phyloP scores from a whole-genome alignment of 2,329 filamentous ascomycete species.

The Pseudogymnoascus verrucosus region DNA sequence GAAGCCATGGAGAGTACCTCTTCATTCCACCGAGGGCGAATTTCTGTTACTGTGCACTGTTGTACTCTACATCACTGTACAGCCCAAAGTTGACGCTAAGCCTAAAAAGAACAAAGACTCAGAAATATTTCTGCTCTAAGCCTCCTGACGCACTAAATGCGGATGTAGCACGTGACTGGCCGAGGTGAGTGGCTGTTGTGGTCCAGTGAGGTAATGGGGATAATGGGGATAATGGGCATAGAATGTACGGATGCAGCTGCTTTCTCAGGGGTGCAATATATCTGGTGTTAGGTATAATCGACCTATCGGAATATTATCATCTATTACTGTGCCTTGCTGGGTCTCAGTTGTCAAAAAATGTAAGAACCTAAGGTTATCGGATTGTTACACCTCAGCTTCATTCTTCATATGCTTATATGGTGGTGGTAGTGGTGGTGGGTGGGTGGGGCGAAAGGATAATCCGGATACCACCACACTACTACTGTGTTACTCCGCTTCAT shows the following conservation, averaged over 20 bases:
- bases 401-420: not conserved
- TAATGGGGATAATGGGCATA: too few species aligned
- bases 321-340: not conserved
- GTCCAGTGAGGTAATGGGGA: not conserved
- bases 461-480: not conserved
- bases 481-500: not conserved
- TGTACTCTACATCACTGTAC: not conserved
- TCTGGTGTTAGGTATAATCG: not conserved
- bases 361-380: not conserved
- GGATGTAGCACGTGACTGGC: not conserved
- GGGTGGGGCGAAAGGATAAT: not conserved
- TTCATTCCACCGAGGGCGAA: not conserved
- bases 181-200: not conserved
- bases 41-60: not conserved
- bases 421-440: too few species aligned
- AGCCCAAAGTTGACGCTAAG: not conserved
- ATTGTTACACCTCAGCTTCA: not conserved
- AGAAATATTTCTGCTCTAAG: constrained; percentile 4
- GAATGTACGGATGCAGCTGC: not conserved
- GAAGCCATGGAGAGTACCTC: not conserved
- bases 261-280: not conserved
- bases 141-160: constrained; percentile 1
- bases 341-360: not conserved
- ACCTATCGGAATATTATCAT: not conserved
- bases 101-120: not conserved